phyloP scores from a whole-genome alignment of 1,284 basidiomycete genomes.

The Apiotrichum montevideense region DNA sequence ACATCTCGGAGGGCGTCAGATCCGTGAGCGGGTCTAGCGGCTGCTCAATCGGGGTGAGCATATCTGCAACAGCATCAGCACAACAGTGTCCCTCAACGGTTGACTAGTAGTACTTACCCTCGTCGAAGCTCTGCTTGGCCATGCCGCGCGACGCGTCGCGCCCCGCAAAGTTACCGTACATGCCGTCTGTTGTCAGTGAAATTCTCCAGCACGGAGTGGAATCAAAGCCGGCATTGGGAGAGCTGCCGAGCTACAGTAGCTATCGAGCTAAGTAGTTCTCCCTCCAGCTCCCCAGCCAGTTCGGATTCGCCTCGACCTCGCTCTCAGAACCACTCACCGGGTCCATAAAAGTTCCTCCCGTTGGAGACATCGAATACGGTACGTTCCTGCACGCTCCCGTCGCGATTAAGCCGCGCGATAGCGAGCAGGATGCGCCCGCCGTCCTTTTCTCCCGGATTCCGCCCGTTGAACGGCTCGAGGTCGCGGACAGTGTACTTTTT shows the following conservation, averaged over 20 bases:
- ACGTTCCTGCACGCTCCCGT: conserved; percentile 53
- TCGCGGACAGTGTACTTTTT: conserved; percentile 70
- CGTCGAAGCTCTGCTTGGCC: conserved; percentile 93
- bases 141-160: conserved; percentile 88
- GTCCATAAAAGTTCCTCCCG: conserved; percentile 86
- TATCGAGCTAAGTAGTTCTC: no score
- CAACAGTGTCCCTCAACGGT: not conserved
- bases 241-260: no score
- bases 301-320: no score
- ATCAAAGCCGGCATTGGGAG: no score
- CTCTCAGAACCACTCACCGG: conserved; percentile 55
- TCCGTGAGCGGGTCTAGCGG: conserved; percentile 77
- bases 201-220: no score
- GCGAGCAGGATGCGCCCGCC: conserved; percentile 66
- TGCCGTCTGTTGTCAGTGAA: conserved; percentile 58
- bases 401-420: conserved; percentile 58
- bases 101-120: conserved; percentile 55
- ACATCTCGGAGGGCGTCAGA: conserved; percentile 75
- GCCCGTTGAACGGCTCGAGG: conserved; percentile 62
- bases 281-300: no score
- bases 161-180: conserved; percentile 95
- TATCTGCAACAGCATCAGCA: conserved; percentile 55
- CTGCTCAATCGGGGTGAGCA: conserved; percentile 79
- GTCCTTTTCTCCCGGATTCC: conserved; percentile 50
- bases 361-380: conserved; percentile 86